These are phyloP conservation scores for Stereocaulon alpinum DNA, from an alignment of 495 filamentous ascomycete species.

Conservation along the genomic window DNA sequence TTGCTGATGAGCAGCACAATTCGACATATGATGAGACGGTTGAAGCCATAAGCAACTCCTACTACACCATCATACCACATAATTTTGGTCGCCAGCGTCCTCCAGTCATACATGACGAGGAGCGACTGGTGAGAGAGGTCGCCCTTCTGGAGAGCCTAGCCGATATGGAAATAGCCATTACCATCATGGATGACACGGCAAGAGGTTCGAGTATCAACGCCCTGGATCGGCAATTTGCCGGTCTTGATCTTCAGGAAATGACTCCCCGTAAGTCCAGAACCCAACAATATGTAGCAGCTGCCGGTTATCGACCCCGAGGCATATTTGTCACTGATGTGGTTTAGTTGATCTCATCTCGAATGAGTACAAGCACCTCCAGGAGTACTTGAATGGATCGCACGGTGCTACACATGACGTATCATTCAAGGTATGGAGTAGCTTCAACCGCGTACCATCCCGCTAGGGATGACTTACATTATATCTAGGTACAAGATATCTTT, in stretches of 20 bases:
- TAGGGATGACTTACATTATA: slow-evolving; percentile 5
- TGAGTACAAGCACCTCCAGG: slow-evolving; percentile 52
- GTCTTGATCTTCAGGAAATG: slow-evolving; percentile 63
- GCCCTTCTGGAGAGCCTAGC: slow-evolving; percentile 50
- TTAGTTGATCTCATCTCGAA: slow-evolving; percentile 39
- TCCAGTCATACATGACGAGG: slow-evolving; percentile 44
- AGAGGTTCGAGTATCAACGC: slow-evolving; percentile 31
- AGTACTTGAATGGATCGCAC: slow-evolving; percentile 53
- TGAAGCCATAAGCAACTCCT: slow-evolving; percentile 54
- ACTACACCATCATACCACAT: slow-evolving; percentile 72
- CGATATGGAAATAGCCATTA: slow-evolving; percentile 66
- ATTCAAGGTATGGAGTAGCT: slow-evolving; percentile 31
- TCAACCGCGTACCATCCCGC: neutral
- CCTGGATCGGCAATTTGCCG: slow-evolving; percentile 57
- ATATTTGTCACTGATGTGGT: neutral
- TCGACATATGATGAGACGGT: slow-evolving; percentile 29
- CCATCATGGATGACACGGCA: slow-evolving; percentile 56
- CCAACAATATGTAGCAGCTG: neutral
- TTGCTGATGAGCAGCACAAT: slow-evolving; percentile 37
- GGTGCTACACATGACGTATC: slow-evolving; percentile 49
- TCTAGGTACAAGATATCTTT: slow-evolving; percentile 57
- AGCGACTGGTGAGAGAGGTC: slow-evolving; percentile 57
- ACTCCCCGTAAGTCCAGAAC: slow-evolving; percentile 35
- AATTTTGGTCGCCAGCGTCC: slow-evolving; percentile 62
- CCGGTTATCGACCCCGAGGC: neutral